Evolutionary conservation across 1,139 yeast species (phyloP).

Genomic region (Saccharomyces pastorianus): DNA sequence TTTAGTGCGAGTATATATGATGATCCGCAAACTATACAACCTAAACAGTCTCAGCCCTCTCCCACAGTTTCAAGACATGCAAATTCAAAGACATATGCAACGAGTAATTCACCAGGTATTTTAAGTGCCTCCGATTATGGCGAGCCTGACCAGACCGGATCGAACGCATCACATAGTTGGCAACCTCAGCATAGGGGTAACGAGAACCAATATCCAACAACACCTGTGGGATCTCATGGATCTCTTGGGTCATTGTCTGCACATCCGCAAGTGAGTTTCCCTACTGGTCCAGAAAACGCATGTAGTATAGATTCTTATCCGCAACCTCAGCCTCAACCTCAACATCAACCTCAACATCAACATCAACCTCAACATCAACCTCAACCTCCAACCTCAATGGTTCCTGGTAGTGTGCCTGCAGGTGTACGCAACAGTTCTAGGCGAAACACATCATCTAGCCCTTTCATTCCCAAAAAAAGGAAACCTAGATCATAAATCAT

Average conservation of each 20-base stretch:
- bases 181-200: neutral
- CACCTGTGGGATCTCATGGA: neutral
- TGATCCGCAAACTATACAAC: neutral
- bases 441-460: constrained; percentile 10
- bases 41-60: neutral
- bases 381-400: neutral
- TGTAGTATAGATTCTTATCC: neutral
- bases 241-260: neutral
- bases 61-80: neutral
- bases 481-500: constrained; percentile 2
- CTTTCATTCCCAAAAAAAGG: constrained; percentile 19
- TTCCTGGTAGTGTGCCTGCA: constrained; percentile 2
- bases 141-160: neutral
- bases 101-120: neutral
- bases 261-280: neutral
- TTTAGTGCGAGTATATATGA: neutral
- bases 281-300: neutral
- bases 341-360: no score
- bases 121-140: neutral
- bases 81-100: neutral
- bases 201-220: neutral
- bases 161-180: neutral
- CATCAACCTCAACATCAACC: neutral
- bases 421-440: constrained; percentile 7
- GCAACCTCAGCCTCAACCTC: neutral